Base-by-base conservation (phyloP, 2,329 filamentous ascomycete genomes). In the Cadophora sp. region DNA sequence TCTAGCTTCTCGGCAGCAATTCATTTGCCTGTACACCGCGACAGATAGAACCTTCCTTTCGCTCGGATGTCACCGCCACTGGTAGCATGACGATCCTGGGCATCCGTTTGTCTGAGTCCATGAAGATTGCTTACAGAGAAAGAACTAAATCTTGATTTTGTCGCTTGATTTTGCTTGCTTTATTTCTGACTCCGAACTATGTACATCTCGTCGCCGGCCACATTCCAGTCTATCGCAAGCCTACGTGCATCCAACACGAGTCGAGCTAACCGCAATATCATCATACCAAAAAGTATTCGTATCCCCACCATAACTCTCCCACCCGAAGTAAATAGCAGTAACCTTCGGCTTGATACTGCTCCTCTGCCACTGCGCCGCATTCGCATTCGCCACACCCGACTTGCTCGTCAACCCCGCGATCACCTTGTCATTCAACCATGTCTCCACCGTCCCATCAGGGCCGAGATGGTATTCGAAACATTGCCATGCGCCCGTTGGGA, bases 231-330 rank as follows among this genome's bases (percentile, higher is more conserved):
- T n/a, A n/a, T n/a, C n/a, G n/a, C n/a, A n/a, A n/a, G n/a, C 27
- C 33, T 39, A 56, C 3, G 56, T 50, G 59, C 85, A 87, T 41
- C 85, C 85, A 70, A 85, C 79, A 41, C 84, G 79, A 20, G 74
- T 81, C 50, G 80, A 80, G 71, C 78, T 78, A 58, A 89, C 76
- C 7, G 77, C 81, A 70, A 89, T 81, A 72, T 89, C 86, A 70
- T 89, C 87, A 69, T 87, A 89, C 85, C 85, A 88, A 71, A 89
- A 84, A 1, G 87, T 89, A 76, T 89, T 89, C 2, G 80, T 77
- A 67, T 86, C 85, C 0, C 85, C 85, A 11, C 85, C 84, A 70
- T 89, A 89, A 4, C 83, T 85, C 80, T 89, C 87, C 86, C 87
- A 89, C 0, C 87, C 87, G 69, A 89, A 89, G 77, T 89, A 87